Evolutionary conservation across 2,329 filamentous ascomycete genomes (phyloP), one percentile per base, ranked within the genome.

Genomic region (Penicillium sp.): DNA sequence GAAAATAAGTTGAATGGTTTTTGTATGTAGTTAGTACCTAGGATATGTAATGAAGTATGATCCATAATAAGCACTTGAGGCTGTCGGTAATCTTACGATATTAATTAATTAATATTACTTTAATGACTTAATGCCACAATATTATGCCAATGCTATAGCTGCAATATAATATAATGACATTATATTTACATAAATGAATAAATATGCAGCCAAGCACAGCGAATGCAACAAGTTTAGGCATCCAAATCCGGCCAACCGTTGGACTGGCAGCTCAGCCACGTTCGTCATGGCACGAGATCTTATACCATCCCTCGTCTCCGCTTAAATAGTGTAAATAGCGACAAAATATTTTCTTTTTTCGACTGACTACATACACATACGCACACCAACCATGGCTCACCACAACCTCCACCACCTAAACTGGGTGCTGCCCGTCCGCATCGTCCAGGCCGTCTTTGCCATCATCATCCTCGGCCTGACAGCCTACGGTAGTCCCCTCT

Each of bases 401-500:
- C 56, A 59, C 52, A 59, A 38, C 33, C 35, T 56, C 38, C 52
- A 56, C 24, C 47, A 55, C 21, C 21, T 54, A 14, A 60, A 57
- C 50, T 59, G 57, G 59, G 55, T 52, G 23, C 42, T 61, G 20
- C 82, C 86, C 42, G 77, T 89, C 61, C 88, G 91, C 68, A 79
- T 82, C 58, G 76, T 83, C 50, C 87, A 93, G 65, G 81, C 79
- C 11, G 62, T 90, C 42, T 83, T 95, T 64, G 80, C 86, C 35
- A 77, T 94, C 60, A 84, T 92, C 62, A 84, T 91, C 64, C 82
- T 96, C 9, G 90, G 87, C 21, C 73, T 95, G 35, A 87, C 84
- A 48, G 87, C 81, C 52, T 91, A 92, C 67, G 78, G 90, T 91
- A 26, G 28, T 30, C 23, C 43, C 47, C 50, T 21, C 23, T 18